A percentile compares a stretch with the other conserved stretches of the same genome.
Conservation (phyloP, 306 rosid species). For the Corylus americana region DNA sequence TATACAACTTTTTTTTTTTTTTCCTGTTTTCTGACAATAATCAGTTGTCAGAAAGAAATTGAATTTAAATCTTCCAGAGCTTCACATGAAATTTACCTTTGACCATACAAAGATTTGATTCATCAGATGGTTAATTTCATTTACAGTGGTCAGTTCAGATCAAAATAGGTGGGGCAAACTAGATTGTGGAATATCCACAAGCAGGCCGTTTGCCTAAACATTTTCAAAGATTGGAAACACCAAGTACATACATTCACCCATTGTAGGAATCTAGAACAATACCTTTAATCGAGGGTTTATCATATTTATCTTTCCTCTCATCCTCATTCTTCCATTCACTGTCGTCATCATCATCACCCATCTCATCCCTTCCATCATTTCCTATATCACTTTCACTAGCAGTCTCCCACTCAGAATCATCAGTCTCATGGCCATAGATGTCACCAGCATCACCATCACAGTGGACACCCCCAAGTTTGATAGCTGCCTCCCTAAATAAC, state of each 20-base stretch:
- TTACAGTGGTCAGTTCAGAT: background rate
- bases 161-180: background rate
- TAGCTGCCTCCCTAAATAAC: constrained; percentile 95
- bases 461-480: constrained; percentile 88
- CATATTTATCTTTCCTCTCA: constrained; percentile 70
- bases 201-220: background rate
- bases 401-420: constrained; percentile 99
- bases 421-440: constrained; percentile 75
- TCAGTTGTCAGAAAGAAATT: background rate
- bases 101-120: background rate
- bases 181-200: background rate
- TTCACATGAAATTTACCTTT: background rate
- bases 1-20: background rate
- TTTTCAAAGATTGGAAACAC: background rate
- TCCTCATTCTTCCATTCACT: constrained; percentile 81
- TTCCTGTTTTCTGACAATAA: background rate
- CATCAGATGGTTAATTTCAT: background rate
- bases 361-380: constrained; percentile 80
- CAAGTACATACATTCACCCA: background rate
- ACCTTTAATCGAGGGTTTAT: constrained; percentile 80
- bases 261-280: constrained; percentile 11
- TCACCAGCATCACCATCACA: constrained; percentile 88
- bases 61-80: background rate
- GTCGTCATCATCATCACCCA: constrained; percentile 68
- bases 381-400: constrained; percentile 99